A percentile compares a stretch with the other conserved stretches of the same genome.
phyloP scores from a whole-genome alignment of 148 eudicot species.

The Heliamphora exappendiculata region DNA sequence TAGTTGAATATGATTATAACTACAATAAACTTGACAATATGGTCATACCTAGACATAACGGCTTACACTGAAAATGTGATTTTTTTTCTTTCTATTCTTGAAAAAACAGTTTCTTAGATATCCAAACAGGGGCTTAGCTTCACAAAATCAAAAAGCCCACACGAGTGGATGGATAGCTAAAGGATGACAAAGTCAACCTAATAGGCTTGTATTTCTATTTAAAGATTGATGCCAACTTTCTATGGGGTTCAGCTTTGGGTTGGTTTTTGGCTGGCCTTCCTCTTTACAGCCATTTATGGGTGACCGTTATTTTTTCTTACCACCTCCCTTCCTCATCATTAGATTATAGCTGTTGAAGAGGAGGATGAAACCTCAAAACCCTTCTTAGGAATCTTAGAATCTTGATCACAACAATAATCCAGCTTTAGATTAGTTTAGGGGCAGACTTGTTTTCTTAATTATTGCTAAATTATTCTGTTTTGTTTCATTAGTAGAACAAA shows the following conservation, averaged over 20 bases:
- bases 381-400: background rate
- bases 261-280: background rate
- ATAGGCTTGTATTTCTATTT: background rate
- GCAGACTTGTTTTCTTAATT: background rate
- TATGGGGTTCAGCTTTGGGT: background rate
- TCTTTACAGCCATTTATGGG: background rate
- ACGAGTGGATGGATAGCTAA: too few relatives aligned
- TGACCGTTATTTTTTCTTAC: background rate
- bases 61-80: too few relatives aligned
- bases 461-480: too few relatives aligned
- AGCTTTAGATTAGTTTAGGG: too few relatives aligned
- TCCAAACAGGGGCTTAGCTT: too few relatives aligned
- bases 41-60: too few relatives aligned
- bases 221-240: background rate
- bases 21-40: too few relatives aligned
- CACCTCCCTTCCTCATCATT: background rate
- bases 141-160: too few relatives aligned
- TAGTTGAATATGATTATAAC: too few relatives aligned
- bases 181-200: background rate
- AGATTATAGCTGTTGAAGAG: background rate
- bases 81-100: too few relatives aligned
- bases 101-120: too few relatives aligned
- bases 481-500: background rate
- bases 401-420: background rate
- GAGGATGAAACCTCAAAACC: background rate